These are phyloP conservation scores for Erythrobasidium hasegawianum DNA, from an alignment of 1,284 basidiomycete genomes.

Conservation along the genomic window DNA sequence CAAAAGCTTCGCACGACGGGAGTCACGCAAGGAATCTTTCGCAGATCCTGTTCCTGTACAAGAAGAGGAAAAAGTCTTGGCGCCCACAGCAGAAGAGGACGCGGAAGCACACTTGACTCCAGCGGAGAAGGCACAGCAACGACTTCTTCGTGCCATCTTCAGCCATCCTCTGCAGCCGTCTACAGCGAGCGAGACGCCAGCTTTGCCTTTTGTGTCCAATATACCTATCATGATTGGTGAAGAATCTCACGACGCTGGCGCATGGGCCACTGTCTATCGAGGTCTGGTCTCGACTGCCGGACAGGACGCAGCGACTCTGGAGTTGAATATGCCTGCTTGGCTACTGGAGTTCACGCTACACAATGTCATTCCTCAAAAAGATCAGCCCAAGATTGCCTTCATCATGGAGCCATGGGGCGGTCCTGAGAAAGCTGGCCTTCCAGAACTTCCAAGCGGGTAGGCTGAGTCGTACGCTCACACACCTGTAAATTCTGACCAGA, in stretches of 20 bases:
- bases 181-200: conserved; percentile 66
- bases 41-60: neutral
- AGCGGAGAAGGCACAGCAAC: conserved; percentile 50
- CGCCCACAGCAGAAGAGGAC: conserved; percentile 9
- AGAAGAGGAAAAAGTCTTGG: conserved; percentile 4
- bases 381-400: conserved; percentile 75
- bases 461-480: too few species aligned
- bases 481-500: neutral
- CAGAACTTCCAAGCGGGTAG: conserved; percentile 70
- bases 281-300: conserved; percentile 64
- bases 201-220: conserved; percentile 60
- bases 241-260: conserved; percentile 64
- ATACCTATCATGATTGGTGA: conserved; percentile 77
- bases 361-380: conserved; percentile 55
- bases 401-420: conserved; percentile 73
- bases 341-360: conserved; percentile 75
- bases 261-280: conserved; percentile 74
- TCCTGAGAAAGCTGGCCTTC: conserved; percentile 59
- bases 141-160: conserved; percentile 62
- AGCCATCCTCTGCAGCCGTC: conserved; percentile 68
- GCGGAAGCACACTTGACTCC: conserved; percentile 41
- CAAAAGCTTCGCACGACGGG: conserved; percentile 62
- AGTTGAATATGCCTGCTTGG: conserved; percentile 80
- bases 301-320: conserved; percentile 64
- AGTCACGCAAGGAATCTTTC: conserved; percentile 53